These are phyloP conservation scores for Aulographum hederae DNA, from an alignment of 2,329 filamentous ascomycete genomes.

Conservation along the genomic window DNA sequence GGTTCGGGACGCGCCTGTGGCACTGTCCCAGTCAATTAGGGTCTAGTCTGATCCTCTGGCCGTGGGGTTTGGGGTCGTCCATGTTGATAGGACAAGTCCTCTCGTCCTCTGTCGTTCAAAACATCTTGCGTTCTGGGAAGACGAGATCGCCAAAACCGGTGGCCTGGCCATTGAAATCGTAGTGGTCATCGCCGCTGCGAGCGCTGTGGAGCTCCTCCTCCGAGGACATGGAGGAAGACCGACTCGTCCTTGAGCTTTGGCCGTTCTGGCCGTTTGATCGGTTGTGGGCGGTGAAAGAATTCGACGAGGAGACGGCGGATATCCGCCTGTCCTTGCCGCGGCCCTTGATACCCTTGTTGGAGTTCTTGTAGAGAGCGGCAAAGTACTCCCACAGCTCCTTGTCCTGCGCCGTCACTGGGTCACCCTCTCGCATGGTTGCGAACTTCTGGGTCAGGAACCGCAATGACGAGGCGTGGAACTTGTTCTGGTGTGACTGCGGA, in stretches of 20 bases:
- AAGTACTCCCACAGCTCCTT: conserved; percentile 74
- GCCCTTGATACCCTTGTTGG: conserved; percentile 96
- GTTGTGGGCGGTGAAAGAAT: conserved; percentile 6
- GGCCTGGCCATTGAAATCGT: conserved; percentile 9
- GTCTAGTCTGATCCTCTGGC: no score
- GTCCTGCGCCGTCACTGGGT: conserved; percentile 48
- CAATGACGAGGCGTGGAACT: conserved; percentile 67
- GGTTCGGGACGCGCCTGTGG: no score
- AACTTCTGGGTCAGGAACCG: conserved; percentile 54
- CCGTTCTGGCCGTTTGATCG: background rate
- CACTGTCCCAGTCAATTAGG: no score
- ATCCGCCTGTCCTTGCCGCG: conserved; percentile 71
- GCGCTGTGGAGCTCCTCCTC: conserved; percentile 15
- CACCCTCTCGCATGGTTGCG: conserved; percentile 39
- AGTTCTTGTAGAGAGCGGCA: conserved; percentile 80
- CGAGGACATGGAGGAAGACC: conserved; percentile 13
- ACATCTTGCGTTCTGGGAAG: conserved; percentile 17
- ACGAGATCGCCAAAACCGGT: conserved; percentile 16
- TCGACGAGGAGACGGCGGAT: conserved; percentile 14
- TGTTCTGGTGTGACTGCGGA: conserved; percentile 78
- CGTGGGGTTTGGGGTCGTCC: no score
- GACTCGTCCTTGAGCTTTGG: conserved; percentile 11
- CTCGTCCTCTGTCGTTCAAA: conserved; percentile 6
- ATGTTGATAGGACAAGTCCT: no score
- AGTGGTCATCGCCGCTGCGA: conserved; percentile 7